Evolutionary conservation across 345 rosid species (phyloP).

Genomic region (Salix udensis): DNA sequence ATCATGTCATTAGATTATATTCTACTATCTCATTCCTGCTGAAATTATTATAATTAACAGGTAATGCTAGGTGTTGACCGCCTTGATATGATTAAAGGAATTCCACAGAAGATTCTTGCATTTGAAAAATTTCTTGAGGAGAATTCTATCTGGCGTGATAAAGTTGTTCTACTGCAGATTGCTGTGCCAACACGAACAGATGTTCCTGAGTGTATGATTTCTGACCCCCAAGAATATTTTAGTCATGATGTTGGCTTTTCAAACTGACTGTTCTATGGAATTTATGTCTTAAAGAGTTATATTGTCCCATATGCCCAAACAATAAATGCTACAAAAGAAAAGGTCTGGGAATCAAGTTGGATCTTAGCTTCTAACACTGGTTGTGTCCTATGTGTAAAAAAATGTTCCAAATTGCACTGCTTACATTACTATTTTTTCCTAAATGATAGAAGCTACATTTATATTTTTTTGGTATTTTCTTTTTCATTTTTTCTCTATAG

Average conservation of each 20-base stretch:
- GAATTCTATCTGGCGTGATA: constrained; percentile 85
- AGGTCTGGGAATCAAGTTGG: neutral
- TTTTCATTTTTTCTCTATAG: neutral
- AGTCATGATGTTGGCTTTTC: neutral
- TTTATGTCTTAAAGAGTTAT: constrained; percentile 1
- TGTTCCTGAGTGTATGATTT: constrained; percentile 89
- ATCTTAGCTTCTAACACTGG: neutral
- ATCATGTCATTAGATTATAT: neutral
- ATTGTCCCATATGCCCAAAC: neutral
- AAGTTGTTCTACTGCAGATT: constrained; percentile 95
- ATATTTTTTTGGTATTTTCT: no score
- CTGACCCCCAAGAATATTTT: constrained; percentile 5
- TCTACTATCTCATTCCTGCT: neutral
- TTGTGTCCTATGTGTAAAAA: neutral
- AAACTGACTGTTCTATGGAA: neutral
- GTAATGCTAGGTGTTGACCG: constrained; percentile 99
- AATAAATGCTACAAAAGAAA: neutral
- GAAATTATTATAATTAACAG: constrained; percentile 34
- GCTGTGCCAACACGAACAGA: constrained; percentile 99
- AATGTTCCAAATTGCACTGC: neutral
- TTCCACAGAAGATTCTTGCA: constrained; percentile 97
- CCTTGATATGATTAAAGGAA: constrained; percentile 99
- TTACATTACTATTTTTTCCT: neutral
- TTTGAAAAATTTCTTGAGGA: constrained; percentile 99
- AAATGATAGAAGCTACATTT: neutral